Conservation (phyloP, 345 rosid species). For the Eucalyptus paniculata region DNA sequence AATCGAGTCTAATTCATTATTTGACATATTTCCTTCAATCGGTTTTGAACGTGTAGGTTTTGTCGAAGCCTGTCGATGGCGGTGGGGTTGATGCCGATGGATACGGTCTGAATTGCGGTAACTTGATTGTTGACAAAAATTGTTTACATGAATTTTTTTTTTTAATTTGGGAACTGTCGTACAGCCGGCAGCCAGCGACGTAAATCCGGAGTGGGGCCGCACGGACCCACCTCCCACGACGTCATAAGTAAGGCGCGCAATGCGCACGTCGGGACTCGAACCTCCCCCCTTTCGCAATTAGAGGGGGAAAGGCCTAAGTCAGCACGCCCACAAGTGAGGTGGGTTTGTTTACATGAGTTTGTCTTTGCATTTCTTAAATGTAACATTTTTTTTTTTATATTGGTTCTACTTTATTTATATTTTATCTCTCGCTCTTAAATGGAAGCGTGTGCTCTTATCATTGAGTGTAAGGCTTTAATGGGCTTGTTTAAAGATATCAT, state of each 20-base stretch:
- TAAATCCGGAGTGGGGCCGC: rapidly evolving
- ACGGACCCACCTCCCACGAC: too few species aligned
- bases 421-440: too few species aligned
- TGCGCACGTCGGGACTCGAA: too few species aligned
- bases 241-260: too few species aligned
- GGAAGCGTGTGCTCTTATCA: rapidly evolving
- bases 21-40: neutral
- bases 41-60: constrained; percentile 20
- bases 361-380: neutral
- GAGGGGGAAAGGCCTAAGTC: too few species aligned
- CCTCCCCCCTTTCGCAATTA: too few species aligned
- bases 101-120: constrained; percentile 36
- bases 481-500: too few species aligned
- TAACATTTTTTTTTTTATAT: too few species aligned
- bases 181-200: rapidly evolving
- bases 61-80: constrained; percentile 55
- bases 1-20: neutral
- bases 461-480: too few species aligned
- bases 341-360: constrained; percentile 4
- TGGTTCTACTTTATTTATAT: too few species aligned
- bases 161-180: rapidly evolving
- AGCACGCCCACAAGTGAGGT: too few species aligned
- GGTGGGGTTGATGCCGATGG: constrained; percentile 62
- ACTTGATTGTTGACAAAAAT: constrained; percentile 56
- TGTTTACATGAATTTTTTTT: neutral